These are phyloP conservation scores for Candida glucosophila DNA, from an alignment of 1,139 yeast genomes.

Conservation along the genomic window DNA sequence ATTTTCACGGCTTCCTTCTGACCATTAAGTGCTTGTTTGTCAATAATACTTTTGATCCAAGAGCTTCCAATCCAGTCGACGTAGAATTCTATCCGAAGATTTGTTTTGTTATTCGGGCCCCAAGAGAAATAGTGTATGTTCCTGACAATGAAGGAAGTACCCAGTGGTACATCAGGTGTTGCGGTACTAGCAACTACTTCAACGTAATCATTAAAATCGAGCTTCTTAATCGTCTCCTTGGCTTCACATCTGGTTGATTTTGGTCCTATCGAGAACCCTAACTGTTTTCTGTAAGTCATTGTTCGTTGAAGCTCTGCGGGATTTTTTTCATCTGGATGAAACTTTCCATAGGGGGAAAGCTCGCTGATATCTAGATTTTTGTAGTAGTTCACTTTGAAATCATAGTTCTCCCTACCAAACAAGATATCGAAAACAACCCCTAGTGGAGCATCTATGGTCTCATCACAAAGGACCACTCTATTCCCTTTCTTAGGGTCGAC, in stretches of 20 bases:
- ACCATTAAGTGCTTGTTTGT: constrained; percentile 41
- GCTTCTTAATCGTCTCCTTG: constrained; percentile 33
- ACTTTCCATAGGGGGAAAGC: constrained; percentile 31
- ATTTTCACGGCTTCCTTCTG: constrained; percentile 34
- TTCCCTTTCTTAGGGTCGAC: constrained; percentile 12
- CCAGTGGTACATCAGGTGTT: constrained; percentile 59
- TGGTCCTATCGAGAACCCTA: constrained; percentile 51
- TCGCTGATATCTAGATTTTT: constrained; percentile 41
- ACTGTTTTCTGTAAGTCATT: constrained; percentile 36
- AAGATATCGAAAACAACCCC: constrained; percentile 41
- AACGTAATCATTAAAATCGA: constrained; percentile 29
- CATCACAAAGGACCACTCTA: constrained; percentile 28
- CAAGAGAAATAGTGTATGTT: constrained; percentile 43
- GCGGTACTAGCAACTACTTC: constrained; percentile 29
- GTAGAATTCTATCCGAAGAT: constrained; percentile 32
- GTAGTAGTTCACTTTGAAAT: constrained; percentile 33
- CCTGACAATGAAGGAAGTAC: constrained; percentile 42
- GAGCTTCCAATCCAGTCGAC: constrained; percentile 49
- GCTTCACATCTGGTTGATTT: constrained; percentile 47
- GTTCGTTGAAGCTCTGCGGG: constrained; percentile 24
- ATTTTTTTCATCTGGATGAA: constrained; percentile 23
- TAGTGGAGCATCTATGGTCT: constrained; percentile 34
- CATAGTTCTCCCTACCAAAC: constrained; percentile 33
- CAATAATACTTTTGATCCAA: constrained; percentile 50
- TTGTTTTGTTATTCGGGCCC: constrained; percentile 36